Percentiles rank a stretch among this genome's conserved stretches.
Evolutionary conservation across 108 stramenopile genomes (phyloP).

Genomic region (Phaeodactylum tricornutum): DNA sequence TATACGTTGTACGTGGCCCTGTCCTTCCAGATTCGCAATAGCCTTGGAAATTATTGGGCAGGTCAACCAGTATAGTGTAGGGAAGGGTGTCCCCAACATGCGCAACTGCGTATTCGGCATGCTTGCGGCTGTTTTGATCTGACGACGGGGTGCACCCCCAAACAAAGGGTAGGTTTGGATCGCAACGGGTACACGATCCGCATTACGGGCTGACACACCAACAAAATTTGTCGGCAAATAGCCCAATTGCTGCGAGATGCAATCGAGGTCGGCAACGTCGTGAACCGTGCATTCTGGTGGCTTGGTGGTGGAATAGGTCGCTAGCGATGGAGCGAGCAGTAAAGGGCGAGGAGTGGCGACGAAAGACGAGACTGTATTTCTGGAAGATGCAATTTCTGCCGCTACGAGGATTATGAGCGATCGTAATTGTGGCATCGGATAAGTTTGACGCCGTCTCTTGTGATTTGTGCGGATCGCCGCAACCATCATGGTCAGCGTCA

Average conservation of each 20-base stretch:
- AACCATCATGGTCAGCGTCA: no score
- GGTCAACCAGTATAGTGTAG: constrained; percentile 65
- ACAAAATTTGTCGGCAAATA: constrained; percentile 61
- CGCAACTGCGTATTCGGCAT: neutral
- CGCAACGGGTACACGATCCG: constrained; percentile 29
- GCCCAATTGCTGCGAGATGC: constrained; percentile 46
- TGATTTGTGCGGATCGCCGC: no score
- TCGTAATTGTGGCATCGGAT: no score
- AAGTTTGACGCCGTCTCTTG: no score
- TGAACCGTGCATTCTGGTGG: no score
- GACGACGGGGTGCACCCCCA: constrained; percentile 23
- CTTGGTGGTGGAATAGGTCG: no score
- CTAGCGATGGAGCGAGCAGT: no score
- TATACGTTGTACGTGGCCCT: constrained; percentile 36
- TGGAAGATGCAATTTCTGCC: no score
- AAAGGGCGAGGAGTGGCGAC: no score
- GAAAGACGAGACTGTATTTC: no score
- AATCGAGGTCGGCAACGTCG: no score
- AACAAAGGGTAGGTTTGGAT: constrained; percentile 57
- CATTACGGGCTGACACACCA: constrained; percentile 32
- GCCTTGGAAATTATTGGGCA: constrained; percentile 46
- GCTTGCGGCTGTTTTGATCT: constrained; percentile 15
- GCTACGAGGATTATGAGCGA: no score
- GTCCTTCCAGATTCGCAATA: constrained; percentile 50
- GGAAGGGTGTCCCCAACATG: constrained; percentile 44